phyloP scores from a whole-genome alignment of 192 early-diverging fungal genomes.

The Gorgonomyces haynaldii region DNA sequence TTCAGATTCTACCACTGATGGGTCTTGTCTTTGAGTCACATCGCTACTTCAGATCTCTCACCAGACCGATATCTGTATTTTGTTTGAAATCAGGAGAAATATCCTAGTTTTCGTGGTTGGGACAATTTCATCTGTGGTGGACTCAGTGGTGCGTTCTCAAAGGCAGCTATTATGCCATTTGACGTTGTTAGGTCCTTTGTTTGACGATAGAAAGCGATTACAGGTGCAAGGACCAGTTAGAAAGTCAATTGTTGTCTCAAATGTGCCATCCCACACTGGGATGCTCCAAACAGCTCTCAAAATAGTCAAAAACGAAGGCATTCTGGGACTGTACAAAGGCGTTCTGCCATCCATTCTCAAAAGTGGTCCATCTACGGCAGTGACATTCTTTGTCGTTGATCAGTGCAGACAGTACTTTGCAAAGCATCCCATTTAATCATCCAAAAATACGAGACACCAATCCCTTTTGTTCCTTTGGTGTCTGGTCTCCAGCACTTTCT shows the following conservation, averaged over 20 bases:
- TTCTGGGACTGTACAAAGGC: constrained; percentile 79
- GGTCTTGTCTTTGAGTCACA: constrained; percentile 80
- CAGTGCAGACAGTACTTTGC: background rate
- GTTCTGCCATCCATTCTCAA: constrained; percentile 76
- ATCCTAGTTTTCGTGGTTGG: constrained; percentile 11
- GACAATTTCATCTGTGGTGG: constrained; percentile 73
- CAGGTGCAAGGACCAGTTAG: constrained; percentile 65
- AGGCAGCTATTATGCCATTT: constrained; percentile 79
- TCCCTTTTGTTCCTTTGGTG: too few relatives aligned
- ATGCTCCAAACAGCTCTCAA: constrained; percentile 44
- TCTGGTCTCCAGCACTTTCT: constrained; percentile 9
- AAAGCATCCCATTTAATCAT: background rate
- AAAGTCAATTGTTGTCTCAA: constrained; percentile 43
- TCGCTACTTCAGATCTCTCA: constrained; percentile 40
- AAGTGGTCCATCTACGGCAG: constrained; percentile 69
- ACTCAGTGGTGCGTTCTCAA: constrained; percentile 65
- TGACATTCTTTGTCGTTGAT: constrained; percentile 69
- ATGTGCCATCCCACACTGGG: constrained; percentile 56
- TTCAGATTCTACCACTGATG: constrained; percentile 94
- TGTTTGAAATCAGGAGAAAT: background rate
- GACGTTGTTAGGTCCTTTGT: constrained; percentile 56
- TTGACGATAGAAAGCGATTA: constrained; percentile 23
- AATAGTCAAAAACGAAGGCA: constrained; percentile 68
- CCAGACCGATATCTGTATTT: constrained; percentile 23
- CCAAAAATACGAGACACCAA: too few relatives aligned